phyloP scores from a whole-genome alignment of 148 eudicot species.

The Chenopodium formosanum region DNA sequence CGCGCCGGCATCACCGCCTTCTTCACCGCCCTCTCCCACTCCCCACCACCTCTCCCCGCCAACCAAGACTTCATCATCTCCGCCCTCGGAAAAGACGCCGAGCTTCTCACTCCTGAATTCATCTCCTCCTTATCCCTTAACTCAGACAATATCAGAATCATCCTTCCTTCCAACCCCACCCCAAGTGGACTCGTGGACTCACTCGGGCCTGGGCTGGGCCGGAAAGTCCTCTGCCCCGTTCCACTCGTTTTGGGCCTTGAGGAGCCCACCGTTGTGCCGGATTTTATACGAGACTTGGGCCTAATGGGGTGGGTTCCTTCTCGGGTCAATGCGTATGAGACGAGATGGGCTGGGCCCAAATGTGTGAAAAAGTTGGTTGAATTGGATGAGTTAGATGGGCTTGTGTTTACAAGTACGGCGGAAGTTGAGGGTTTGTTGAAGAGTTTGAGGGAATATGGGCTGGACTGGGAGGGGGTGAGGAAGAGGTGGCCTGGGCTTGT shows the following conservation, averaged over 20 bases:
- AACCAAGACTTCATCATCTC: constrained; percentile 42
- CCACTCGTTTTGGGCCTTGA: constrained; percentile 56
- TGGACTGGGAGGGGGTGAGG: constrained; percentile 60
- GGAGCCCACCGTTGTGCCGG: constrained; percentile 72
- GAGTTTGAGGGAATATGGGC: constrained; percentile 52
- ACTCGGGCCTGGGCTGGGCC: constrained; percentile 55
- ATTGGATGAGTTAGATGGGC: constrained; percentile 46
- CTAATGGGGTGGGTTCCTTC: constrained; percentile 53
- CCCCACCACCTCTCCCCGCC: constrained; percentile 27
- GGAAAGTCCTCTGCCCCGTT: constrained; percentile 61
- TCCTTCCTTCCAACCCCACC: constrained; percentile 54
- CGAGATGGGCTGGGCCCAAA: constrained; percentile 64
- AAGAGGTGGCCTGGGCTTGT: constrained; percentile 51
- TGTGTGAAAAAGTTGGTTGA: constrained; percentile 42
- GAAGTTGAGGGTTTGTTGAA: constrained; percentile 87
- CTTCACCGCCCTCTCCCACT: constrained; percentile 37
- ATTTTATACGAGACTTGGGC: constrained; percentile 42
- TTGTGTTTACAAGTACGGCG: constrained; percentile 79
- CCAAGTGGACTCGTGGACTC: constrained; percentile 59
- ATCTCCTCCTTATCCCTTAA: constrained; percentile 34
- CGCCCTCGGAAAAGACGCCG: constrained; percentile 73
- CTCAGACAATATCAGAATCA: constrained; percentile 38
- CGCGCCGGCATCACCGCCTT: constrained; percentile 74
- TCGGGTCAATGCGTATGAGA: constrained; percentile 60
- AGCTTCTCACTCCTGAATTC: constrained; percentile 42